Base-by-base conservation (phyloP, 805 yeast species). In the Saturnispora saitoi region DNA sequence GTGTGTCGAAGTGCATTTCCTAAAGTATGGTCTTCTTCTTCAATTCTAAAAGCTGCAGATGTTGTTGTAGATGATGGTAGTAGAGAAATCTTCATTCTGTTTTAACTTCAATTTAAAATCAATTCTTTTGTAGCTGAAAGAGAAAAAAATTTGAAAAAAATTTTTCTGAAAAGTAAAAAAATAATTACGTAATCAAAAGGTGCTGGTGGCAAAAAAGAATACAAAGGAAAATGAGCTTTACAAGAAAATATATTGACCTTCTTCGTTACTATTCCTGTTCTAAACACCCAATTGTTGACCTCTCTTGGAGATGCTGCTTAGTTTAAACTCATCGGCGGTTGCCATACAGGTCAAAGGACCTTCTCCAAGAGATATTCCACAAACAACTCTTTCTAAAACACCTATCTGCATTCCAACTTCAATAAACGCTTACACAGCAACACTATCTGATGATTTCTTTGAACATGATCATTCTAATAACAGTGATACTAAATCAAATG, bases 1-100 rank as follows among this genome's bases (percentile, higher is more conserved):
- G 91, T 81, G 67, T 89, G 90, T 64, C 97, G 81, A 47, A 93
- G 76, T 5, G 98, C 85, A 61, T 93, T 93, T 22, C 99, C 99
- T 45, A 93, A 69, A 1, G 99, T 93, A 65, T 93, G 99, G 68
- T 93, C 99, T 67, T 93, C 99, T 57, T 89, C 93, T 30, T 79
- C 65, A 52, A 93, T 83, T 67, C 91, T 95, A 71, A 93, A 93
- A 4, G 96, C 87, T 1, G 95, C 96, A 26, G 95, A 89, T 63
- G 93, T 98, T 54, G 86, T 93, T 3, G 95, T 76, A 10, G 91
- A 78, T 4, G 97, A 97, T 24, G 95, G 91, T 37, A 89, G 77
- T 50, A 82, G 57, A 59, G 71, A 77, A 56, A 82, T 79, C 43
- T 45, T 45, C 48, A 45, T 45, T n/a, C 12, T 31, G 17, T 34